A percentile compares a stretch with the other conserved stretches of the same genome.
Conservation (phyloP, 352 stramenopile species). For the Bremia lactucae region DNA sequence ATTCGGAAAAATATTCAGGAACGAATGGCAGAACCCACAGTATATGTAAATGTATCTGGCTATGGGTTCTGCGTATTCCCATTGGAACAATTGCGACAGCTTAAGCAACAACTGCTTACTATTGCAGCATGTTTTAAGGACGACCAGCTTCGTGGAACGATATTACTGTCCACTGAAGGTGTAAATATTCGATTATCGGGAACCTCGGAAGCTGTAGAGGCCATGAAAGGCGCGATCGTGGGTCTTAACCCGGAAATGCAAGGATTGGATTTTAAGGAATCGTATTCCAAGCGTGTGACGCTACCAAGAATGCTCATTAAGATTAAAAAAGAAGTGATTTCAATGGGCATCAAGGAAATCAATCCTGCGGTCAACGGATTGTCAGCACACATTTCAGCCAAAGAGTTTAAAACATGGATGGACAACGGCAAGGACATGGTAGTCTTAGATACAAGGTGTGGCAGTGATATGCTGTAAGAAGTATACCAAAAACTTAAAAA, state of each 20-base stretch:
- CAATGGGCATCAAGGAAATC: conserved; percentile 42
- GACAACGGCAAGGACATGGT: conserved; percentile 58
- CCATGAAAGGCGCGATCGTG: conserved; percentile 39
- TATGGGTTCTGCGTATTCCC: conserved; percentile 61
- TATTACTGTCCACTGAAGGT: conserved; percentile 52
- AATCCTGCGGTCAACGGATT: conserved; percentile 37
- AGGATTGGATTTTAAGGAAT: conserved; percentile 59
- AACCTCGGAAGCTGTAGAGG: conserved; percentile 22
- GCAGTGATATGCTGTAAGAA: not conserved
- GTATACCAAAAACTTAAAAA: conserved; percentile 4
- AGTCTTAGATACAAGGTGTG: conserved; percentile 51
- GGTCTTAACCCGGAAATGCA: conserved; percentile 27
- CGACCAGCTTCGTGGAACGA: conserved; percentile 43
- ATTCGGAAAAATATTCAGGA: too few relatives aligned
- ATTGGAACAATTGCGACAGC: conserved; percentile 20
- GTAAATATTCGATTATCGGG: conserved; percentile 61
- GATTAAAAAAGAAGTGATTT: conserved; percentile 72
- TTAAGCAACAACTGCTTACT: conserved; percentile 28
- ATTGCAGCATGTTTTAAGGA: conserved; percentile 15
- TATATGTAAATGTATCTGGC: conserved; percentile 54
- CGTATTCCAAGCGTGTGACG: conserved; percentile 37
- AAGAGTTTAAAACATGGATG: conserved; percentile 63
- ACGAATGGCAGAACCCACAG: not conserved
- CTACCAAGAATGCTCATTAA: conserved; percentile 61
- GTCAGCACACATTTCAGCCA: conserved; percentile 39